Evolutionary conservation across 139 green algal species (phyloP), one percentile per base, ranked within the genome.

Genomic region (Tetradesmus lagerheimii): DNA sequence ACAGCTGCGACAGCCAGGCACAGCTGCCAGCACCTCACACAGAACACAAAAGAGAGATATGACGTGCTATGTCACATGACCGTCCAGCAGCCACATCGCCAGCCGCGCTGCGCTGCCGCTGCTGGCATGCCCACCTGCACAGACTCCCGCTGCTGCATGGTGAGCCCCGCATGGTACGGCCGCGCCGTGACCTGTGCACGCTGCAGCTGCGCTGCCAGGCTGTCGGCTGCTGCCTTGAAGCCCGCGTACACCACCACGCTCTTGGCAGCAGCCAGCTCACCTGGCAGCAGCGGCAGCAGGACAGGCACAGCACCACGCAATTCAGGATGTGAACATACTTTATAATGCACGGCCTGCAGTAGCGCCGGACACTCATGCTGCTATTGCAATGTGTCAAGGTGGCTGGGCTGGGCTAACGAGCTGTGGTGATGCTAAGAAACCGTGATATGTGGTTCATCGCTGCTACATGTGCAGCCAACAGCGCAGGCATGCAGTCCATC

Each of bases 161-260:
- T 77, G 66, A 90, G 91, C 57, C 94, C 93, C 2, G 96, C 96
- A 90, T 99, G 97, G 90, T 98, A 99, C 6, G 93, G 75, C 0
- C 89, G 80, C 0, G 96, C 95, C 0, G 31, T 38, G 27, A 98
- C 80, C 66, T 94, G 94, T 2, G 89, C 47, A 0, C 82, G 85
- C 41, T 92, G 91, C 39, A 99, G 92, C 71, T 89, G 90, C 12
- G 76, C 85, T 0, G 96, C 95, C 75, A 97, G 79, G 50, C 93
- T 86, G 83, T 98, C 96, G 9, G 96, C 94, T 87, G 78, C 89
- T 91, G 80, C 86, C 83, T 93, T 89, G 71, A 93, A 93, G 16
- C 78, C 89, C 18, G 89, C 80, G 87, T 99, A 99, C 67, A 98
- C 95, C 66, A 99, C 97, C 67, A 95, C 91, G 3, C 86, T 93